phyloP scores from a whole-genome alignment of 2,329 filamentous ascomycete species.

The Ascochyta clinopodiicola region DNA sequence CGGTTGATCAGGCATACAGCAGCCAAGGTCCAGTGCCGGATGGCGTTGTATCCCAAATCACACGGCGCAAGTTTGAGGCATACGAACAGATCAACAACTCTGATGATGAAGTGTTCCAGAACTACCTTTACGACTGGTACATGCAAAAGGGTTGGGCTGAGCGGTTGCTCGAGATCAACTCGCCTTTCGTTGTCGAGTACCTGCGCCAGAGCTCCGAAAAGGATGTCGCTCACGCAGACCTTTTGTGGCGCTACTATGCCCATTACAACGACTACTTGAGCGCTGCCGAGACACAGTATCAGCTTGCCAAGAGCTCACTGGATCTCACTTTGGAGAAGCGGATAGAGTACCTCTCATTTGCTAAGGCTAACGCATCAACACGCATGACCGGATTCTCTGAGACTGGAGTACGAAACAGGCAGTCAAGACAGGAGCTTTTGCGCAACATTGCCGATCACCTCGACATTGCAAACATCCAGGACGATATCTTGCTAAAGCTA shows the following conservation, averaged over 20 bases:
- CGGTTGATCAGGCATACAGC: conserved; percentile 75
- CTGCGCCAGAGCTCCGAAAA: conserved; percentile 76
- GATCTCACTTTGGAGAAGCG: conserved; percentile 79
- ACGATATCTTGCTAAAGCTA: conserved; percentile 83
- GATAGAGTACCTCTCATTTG: conserved; percentile 87
- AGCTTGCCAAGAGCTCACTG: conserved; percentile 85
- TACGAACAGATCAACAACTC: conserved; percentile 90
- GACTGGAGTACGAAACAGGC: conserved; percentile 58
- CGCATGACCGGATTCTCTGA: conserved; percentile 74
- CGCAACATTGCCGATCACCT: conserved; percentile 85
- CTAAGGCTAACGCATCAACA: conserved; percentile 90
- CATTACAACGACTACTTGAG: conserved; percentile 84
- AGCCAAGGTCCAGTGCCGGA: conserved; percentile 76
- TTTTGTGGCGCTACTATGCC: conserved; percentile 91
- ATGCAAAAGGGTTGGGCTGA: conserved; percentile 83
- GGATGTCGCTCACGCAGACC: conserved; percentile 80
- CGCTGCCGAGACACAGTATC: conserved; percentile 83
- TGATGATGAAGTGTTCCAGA: conserved; percentile 92
- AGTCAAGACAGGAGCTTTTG: conserved; percentile 82
- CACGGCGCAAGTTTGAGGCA: conserved; percentile 83
- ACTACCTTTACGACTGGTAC: conserved; percentile 98
- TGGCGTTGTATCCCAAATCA: conserved; percentile 75
- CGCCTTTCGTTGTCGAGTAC: conserved; percentile 85
- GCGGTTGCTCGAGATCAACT: conserved; percentile 82
- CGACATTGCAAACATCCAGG: conserved; percentile 93